A percentile compares a stretch with the other conserved stretches of the same genome.
phyloP scores from a whole-genome alignment of 2,329 filamentous ascomycete genomes.

The Aureobasidium sp. region DNA sequence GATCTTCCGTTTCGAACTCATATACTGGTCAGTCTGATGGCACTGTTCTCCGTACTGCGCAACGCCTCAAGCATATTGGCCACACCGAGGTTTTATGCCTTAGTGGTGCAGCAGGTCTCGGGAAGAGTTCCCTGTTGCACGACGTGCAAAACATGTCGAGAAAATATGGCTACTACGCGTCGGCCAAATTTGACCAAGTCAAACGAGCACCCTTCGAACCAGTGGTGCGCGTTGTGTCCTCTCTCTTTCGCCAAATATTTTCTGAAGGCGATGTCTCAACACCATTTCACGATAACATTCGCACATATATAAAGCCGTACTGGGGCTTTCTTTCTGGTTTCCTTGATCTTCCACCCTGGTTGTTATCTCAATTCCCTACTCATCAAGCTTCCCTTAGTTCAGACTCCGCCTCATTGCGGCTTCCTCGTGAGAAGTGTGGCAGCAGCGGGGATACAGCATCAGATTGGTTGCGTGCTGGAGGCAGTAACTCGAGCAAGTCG shows the following conservation, averaged over 20 bases:
- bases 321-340: conserved; percentile 52
- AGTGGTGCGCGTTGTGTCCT: conserved; percentile 53
- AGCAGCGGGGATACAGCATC: conserved; percentile 29
- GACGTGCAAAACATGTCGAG: conserved; percentile 51
- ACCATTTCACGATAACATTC: conserved; percentile 53
- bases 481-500: conserved; percentile 40
- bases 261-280: conserved; percentile 56
- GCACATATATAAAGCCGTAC: conserved; percentile 48
- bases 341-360: conserved; percentile 62
- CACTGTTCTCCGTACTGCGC: conserved; percentile 33
- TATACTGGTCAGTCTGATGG: not conserved
- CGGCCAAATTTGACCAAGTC: conserved; percentile 53
- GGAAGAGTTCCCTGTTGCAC: conserved; percentile 55
- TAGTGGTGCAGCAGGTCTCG: conserved; percentile 49
- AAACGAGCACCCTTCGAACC: conserved; percentile 56
- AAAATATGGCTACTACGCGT: conserved; percentile 53
- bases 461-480: conserved; percentile 40
- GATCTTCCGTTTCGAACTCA: not conserved
- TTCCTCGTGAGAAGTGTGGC: conserved; percentile 17
- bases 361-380: conserved; percentile 29
- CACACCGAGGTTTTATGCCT: conserved; percentile 56
- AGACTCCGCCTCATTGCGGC: not conserved
- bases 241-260: conserved; percentile 57
- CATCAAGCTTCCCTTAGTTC: conserved; percentile 6
- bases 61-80: conserved; percentile 44